Conservation (phyloP, 495 filamentous ascomycete species). For the Saxophila tyrrhenica region DNA sequence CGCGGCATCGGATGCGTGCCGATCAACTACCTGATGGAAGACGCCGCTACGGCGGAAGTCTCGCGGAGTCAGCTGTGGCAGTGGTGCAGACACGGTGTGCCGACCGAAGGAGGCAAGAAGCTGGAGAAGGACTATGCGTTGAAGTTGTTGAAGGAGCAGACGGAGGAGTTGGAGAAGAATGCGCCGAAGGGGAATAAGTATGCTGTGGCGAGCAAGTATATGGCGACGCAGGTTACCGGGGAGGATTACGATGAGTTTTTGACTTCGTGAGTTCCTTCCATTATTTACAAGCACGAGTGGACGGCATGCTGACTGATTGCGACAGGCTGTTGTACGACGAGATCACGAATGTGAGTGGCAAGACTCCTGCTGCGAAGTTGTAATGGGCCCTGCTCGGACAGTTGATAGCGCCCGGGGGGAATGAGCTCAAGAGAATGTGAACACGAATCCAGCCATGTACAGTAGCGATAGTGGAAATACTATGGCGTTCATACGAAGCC, state of each 20-base stretch:
- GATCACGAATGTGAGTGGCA: constrained; percentile 68
- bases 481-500: background rate
- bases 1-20: constrained; percentile 91
- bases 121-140: constrained; percentile 86
- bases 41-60: constrained; percentile 94
- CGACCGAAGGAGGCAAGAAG: constrained; percentile 79
- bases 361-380: constrained; percentile 62
- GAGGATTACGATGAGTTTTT: constrained; percentile 97
- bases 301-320: constrained; percentile 17
- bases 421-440: too few species aligned
- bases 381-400: too few species aligned
- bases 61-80: constrained; percentile 91
- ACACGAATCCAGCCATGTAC: too few species aligned
- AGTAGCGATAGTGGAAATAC: background rate
- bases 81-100: constrained; percentile 78
- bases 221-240: constrained; percentile 82
- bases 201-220: constrained; percentile 82
- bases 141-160: constrained; percentile 76
- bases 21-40: constrained; percentile 99
- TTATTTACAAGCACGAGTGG: background rate
- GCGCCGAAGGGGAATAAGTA: constrained; percentile 87
- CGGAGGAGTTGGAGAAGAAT: constrained; percentile 60
- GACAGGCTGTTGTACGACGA: constrained; percentile 80
- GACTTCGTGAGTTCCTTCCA: constrained; percentile 50
- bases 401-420: too few species aligned